Conservation (phyloP, 1,284 basidiomycete species). For the Boletus smithii region DNA sequence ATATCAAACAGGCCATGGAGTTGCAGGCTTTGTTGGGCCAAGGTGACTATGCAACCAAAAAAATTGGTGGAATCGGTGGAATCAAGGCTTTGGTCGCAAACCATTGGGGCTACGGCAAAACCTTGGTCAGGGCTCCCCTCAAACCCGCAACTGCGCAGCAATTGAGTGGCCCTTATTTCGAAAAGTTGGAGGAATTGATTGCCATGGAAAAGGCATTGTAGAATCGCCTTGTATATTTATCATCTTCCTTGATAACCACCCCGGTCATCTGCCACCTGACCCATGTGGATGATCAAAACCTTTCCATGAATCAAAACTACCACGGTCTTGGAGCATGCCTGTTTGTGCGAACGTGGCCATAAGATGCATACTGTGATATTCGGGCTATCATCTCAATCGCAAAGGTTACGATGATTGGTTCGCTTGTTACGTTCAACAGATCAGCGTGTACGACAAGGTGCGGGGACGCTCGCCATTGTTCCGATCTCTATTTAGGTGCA, state of each 20-base stretch:
- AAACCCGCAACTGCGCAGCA: slow-evolving; percentile 40
- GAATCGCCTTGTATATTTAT: slow-evolving; percentile 4
- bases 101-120: slow-evolving; percentile 68
- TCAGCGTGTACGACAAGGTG: not conserved
- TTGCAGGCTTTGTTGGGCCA: slow-evolving; percentile 70
- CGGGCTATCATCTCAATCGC: too few relatives aligned
- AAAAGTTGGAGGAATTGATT: slow-evolving; percentile 57
- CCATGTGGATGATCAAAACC: not conserved
- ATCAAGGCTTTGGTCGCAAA: slow-evolving; percentile 68
- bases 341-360: too few relatives aligned
- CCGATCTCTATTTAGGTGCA: not conserved
- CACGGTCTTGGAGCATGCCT: too few relatives aligned
- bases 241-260: too few relatives aligned
- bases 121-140: slow-evolving; percentile 58
- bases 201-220: slow-evolving; percentile 57
- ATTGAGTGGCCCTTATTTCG: slow-evolving; percentile 22
- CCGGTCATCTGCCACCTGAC: too few relatives aligned
- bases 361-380: too few relatives aligned
- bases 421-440: not conserved
- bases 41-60: slow-evolving; percentile 69
- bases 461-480: not conserved
- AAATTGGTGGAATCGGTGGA: slow-evolving; percentile 68
- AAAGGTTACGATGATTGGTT: not conserved
- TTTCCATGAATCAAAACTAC: not conserved
- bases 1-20: slow-evolving; percentile 61